Evolutionary conservation across 2,329 filamentous ascomycete genomes (phyloP).

Genomic region (Diaporthe amygdali): DNA sequence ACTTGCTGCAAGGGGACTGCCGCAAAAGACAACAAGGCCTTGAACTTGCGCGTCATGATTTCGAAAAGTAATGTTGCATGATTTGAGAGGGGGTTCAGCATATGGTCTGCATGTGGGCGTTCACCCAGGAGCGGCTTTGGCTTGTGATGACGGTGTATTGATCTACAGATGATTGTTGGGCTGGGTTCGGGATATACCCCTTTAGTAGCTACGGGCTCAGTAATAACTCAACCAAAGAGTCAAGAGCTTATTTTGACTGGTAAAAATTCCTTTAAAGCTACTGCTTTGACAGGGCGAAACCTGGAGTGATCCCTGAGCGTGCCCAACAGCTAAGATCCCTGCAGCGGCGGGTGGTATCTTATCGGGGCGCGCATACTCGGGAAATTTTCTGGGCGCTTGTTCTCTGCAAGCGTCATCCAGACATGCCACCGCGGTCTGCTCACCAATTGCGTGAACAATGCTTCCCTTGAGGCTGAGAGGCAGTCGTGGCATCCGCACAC

Average conservation of each 20-base stretch:
- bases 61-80: constrained; percentile 1
- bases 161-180: not conserved
- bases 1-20: not conserved
- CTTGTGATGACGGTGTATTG: not conserved
- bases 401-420: not conserved
- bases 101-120: constrained; percentile 14
- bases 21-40: not conserved
- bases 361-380: constrained; percentile 1
- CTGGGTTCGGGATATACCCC: constrained; percentile 17
- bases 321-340: constrained; percentile 10
- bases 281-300: not conserved
- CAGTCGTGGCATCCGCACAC: constrained; percentile 20
- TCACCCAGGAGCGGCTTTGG: not conserved
- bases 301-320: not conserved
- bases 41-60: not conserved
- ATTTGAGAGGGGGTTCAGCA: not conserved
- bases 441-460: constrained; percentile 20
- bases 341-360: constrained; percentile 21
- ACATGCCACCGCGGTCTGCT: not conserved
- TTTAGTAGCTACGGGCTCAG: not conserved
- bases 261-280: not conserved
- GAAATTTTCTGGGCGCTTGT: not conserved
- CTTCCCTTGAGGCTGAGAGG: constrained; percentile 18
- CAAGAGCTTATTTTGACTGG: not conserved
- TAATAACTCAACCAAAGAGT: not conserved